phyloP scores from a whole-genome alignment of 257 asterid genomes.

The Scutellaria baicalensis region DNA sequence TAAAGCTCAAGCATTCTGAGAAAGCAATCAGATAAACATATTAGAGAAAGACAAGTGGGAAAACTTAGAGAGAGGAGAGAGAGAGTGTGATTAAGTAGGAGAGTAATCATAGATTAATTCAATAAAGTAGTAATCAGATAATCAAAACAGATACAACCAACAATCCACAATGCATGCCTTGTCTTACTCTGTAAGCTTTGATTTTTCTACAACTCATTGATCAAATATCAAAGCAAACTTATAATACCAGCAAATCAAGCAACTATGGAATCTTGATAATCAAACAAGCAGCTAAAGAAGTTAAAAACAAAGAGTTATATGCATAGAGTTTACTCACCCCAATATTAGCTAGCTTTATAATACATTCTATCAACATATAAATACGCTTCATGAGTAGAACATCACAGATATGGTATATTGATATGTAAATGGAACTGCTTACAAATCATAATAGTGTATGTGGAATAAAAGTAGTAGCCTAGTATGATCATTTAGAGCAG shows the following conservation, averaged over 20 bases:
- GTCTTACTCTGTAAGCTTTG: constrained; percentile 17
- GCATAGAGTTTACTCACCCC: too few species aligned
- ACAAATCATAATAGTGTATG: not conserved
- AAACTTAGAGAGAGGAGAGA: constrained; percentile 1
- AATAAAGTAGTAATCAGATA: constrained; percentile 2
- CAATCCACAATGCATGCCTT: constrained; percentile 8
- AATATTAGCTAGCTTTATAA: too few species aligned
- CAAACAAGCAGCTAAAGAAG: not conserved
- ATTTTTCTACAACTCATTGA: not conserved
- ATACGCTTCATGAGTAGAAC: too few species aligned
- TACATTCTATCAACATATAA: too few species aligned
- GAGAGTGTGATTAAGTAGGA: not conserved
- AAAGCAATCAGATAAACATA: not conserved
- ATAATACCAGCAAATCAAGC: constrained; percentile 6
- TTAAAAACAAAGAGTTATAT: not conserved
- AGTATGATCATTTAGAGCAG: not conserved
- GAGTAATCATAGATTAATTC: not conserved
- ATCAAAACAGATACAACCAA: constrained; percentile 25
- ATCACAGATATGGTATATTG: too few species aligned
- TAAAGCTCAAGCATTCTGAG: constrained; percentile 1
- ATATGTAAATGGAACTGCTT: too few species aligned
- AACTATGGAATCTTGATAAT: not conserved
- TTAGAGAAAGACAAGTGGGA: constrained; percentile 16
- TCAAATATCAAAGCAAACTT: not conserved
- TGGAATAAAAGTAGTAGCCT: not conserved